Percentiles rank a stretch among this genome's conserved stretches.
Conservation (phyloP, 2,329 filamentous ascomycete species). For the Albophoma yamanashiensis region DNA sequence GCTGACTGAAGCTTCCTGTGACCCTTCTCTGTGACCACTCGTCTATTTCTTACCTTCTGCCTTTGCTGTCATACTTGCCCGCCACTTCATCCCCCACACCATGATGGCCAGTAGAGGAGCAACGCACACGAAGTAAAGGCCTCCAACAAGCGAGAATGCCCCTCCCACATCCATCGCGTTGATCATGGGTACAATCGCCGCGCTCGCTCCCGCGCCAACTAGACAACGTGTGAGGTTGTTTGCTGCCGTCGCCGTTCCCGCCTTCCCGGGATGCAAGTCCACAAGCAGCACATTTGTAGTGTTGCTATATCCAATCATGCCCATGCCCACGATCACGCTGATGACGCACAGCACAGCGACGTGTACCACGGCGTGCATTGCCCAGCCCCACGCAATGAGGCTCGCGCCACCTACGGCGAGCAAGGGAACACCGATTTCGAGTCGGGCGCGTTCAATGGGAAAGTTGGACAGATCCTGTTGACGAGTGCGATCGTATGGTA, state of each 20-base stretch:
- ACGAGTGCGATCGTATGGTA: conserved; percentile 41
- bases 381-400: conserved; percentile 42
- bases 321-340: conserved; percentile 33
- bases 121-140: conserved; percentile 27
- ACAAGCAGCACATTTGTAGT: conserved; percentile 40
- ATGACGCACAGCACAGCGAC: conserved; percentile 36
- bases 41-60: conserved; percentile 10
- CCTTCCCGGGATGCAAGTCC: conserved; percentile 41
- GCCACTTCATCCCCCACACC: conserved; percentile 31
- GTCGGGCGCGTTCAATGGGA: conserved; percentile 39
- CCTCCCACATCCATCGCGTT: conserved; percentile 38
- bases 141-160: conserved; percentile 37
- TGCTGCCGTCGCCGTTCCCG: conserved; percentile 43
- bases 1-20: background rate
- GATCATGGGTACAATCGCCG: conserved; percentile 41
- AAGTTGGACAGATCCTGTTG: conserved; percentile 37
- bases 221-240: conserved; percentile 47
- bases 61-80: conserved; percentile 20
- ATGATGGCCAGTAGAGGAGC: conserved; percentile 30
- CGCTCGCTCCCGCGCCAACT: conserved; percentile 41
- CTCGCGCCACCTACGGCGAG: conserved; percentile 36
- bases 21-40: conserved; percentile 3
- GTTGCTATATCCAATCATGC: conserved; percentile 44
- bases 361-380: conserved; percentile 27
- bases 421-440: conserved; percentile 39